Percentiles rank a stretch among this genome's conserved stretches.
phyloP scores from a whole-genome alignment of 192 early-diverging fungal species.

The Coemansia sp. region DNA sequence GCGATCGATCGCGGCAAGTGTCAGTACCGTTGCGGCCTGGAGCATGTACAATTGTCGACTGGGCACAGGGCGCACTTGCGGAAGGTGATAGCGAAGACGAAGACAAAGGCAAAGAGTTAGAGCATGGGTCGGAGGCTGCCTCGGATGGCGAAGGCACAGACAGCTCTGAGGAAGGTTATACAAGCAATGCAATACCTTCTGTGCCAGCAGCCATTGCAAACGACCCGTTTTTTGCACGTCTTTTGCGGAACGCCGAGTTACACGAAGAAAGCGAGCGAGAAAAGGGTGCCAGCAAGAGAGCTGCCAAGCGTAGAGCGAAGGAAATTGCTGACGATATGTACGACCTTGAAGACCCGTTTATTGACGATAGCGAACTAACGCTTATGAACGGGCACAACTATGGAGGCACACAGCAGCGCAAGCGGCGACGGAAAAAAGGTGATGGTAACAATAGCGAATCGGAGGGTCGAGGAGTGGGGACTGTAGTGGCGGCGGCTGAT shows the following conservation, averaged over 20 bases:
- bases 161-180: slow-evolving; percentile 33
- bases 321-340: slow-evolving; percentile 46
- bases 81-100: slow-evolving; percentile 15
- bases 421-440: slow-evolving; percentile 49
- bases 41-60: slow-evolving; percentile 49
- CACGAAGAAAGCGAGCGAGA: slow-evolving; percentile 27
- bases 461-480: slow-evolving; percentile 19
- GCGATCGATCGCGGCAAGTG: slow-evolving; percentile 35
- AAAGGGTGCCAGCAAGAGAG: slow-evolving; percentile 15
- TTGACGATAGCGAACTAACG: slow-evolving; percentile 55
- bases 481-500: not conserved
- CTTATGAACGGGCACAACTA: slow-evolving; percentile 50
- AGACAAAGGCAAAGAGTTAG: not conserved
- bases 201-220: slow-evolving; percentile 55
- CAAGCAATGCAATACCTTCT: slow-evolving; percentile 30
- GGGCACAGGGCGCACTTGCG: slow-evolving; percentile 24
- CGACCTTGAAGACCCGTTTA: slow-evolving; percentile 56
- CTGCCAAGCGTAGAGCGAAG: slow-evolving; percentile 23
- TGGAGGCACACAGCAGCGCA: slow-evolving; percentile 29
- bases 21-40: slow-evolving; percentile 39
- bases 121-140: slow-evolving; percentile 9
- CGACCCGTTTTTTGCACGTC: slow-evolving; percentile 53
- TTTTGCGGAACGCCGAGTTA: slow-evolving; percentile 45
- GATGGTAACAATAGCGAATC: slow-evolving; percentile 42
- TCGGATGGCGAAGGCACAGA: slow-evolving; percentile 33